Percentiles rank a stretch among this genome's conserved stretches.
Conservation (phyloP, 176 grass and related monocot genomes). For the Eleusine indica region DNA sequence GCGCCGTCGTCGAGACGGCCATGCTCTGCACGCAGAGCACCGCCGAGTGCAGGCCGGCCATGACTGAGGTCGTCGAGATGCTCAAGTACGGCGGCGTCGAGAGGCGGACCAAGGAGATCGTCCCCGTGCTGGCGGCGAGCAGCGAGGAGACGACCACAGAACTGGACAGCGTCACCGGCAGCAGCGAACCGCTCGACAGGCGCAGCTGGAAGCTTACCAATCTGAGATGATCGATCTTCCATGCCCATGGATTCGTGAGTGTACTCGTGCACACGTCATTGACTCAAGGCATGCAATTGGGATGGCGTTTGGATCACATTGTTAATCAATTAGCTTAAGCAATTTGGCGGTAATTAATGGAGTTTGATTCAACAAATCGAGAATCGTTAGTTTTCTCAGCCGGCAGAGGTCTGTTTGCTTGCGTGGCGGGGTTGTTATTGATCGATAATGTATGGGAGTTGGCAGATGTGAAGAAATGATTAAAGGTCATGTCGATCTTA, state of each 20-base stretch:
- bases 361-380: constrained; percentile 26
- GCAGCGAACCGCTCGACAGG: constrained; percentile 56
- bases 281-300: not conserved
- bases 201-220: constrained; percentile 47
- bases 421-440: constrained; percentile 6
- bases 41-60: constrained; percentile 45
- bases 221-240: constrained; percentile 39
- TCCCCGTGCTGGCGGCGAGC: constrained; percentile 34
- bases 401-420: constrained; percentile 53
- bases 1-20: constrained; percentile 44
- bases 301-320: not conserved
- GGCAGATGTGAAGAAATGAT: not conserved
- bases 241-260: not conserved
- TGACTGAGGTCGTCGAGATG: constrained; percentile 59
- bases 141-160: constrained; percentile 31
- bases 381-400: constrained; percentile 42
- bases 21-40: constrained; percentile 55
- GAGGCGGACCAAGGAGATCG: constrained; percentile 54
- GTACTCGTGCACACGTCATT: not conserved
- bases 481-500: not conserved
- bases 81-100: constrained; percentile 49
- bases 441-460: constrained; percentile 4
- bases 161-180: constrained; percentile 41
- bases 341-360: not conserved
- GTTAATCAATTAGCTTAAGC: constrained; percentile 11